Evolutionary conservation across 2,329 filamentous ascomycete species (phyloP).

Genomic region (Purpureocillium lavendulum): DNA sequence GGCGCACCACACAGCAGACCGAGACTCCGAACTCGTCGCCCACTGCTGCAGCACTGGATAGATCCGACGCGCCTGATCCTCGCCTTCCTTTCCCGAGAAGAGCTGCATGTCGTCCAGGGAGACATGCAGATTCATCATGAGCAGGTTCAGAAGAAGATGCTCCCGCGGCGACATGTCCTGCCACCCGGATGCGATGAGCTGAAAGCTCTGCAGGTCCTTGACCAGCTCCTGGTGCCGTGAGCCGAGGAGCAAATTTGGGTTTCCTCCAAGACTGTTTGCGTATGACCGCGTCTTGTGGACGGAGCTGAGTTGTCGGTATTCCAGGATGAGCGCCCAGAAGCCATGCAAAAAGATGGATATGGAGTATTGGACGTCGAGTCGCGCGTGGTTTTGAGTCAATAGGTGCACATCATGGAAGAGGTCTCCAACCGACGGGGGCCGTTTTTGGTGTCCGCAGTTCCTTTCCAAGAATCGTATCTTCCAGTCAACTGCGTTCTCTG

Average conservation of each 20-base stretch:
- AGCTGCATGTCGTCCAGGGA: constrained; percentile 58
- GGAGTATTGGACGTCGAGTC: constrained; percentile 47
- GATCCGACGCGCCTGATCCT: constrained; percentile 53
- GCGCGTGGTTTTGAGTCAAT: constrained; percentile 36
- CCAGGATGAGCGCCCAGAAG: constrained; percentile 57
- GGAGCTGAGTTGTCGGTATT: constrained; percentile 53
- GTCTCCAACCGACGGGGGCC: constrained; percentile 45
- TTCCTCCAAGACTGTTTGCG: constrained; percentile 27
- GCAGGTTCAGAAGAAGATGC: constrained; percentile 40
- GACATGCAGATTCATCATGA: constrained; percentile 56
- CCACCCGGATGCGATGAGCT: constrained; percentile 32
- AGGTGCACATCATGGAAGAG: constrained; percentile 48
- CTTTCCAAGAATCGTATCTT: constrained; percentile 47
- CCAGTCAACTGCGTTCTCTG: constrained; percentile 55
- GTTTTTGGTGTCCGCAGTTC: constrained; percentile 26
- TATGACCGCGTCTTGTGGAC: constrained; percentile 40
- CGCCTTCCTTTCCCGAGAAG: constrained; percentile 59
- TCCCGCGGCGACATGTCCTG: constrained; percentile 36
- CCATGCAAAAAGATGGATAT: constrained; percentile 55
- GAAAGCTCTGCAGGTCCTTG: constrained; percentile 43
- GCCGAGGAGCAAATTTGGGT: constrained; percentile 36
- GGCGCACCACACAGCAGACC: constrained; percentile 58
- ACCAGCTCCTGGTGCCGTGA: constrained; percentile 56
- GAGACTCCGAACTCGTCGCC: constrained; percentile 44
- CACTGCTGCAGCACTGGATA: constrained; percentile 52